These are phyloP conservation scores for Plasmodium fragile DNA, from an alignment of 169 alveolate genomes.

Conservation along the genomic window DNA sequence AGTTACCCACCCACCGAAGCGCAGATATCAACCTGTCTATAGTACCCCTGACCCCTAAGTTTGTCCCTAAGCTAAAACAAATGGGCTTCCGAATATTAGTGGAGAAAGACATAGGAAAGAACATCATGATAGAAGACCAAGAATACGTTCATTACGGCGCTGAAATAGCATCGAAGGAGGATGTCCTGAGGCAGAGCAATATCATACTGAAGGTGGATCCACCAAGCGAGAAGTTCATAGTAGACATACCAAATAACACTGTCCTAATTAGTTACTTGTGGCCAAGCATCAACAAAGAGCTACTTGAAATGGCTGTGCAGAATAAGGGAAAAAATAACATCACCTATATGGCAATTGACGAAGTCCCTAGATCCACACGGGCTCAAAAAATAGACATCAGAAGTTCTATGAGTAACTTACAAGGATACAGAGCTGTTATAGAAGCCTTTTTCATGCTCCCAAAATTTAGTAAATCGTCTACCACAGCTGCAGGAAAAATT, in stretches of 20 bases:
- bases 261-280: slow-evolving; percentile 86
- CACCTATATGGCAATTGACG: slow-evolving; percentile 92
- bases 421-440: slow-evolving; percentile 95
- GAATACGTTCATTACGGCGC: slow-evolving; percentile 80
- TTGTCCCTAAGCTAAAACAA: slow-evolving; percentile 84
- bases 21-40: slow-evolving; percentile 29
- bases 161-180: slow-evolving; percentile 78
- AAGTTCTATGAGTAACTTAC: slow-evolving; percentile 93
- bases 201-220: slow-evolving; percentile 87
- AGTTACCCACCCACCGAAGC: not conserved
- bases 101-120: slow-evolving; percentile 89
- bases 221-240: slow-evolving; percentile 83
- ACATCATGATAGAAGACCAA: slow-evolving; percentile 86
- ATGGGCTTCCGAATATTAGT: slow-evolving; percentile 89
- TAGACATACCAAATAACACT: slow-evolving; percentile 84
- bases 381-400: slow-evolving; percentile 94
- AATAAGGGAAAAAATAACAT: slow-evolving; percentile 78
- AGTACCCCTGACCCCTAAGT: slow-evolving; percentile 90
- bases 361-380: slow-evolving; percentile 93
- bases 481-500: slow-evolving; percentile 95
- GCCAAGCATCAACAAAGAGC: slow-evolving; percentile 84
- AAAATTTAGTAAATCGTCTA: slow-evolving; percentile 90
- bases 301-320: slow-evolving; percentile 77
- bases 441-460: slow-evolving; percentile 94
- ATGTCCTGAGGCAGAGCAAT: slow-evolving; percentile 81